Percentiles rank a stretch among this genome's conserved stretches.
These are phyloP conservation scores for Elongisporangium senticosum DNA, from an alignment of 352 stramenopile genomes.

Conservation along the genomic window DNA sequence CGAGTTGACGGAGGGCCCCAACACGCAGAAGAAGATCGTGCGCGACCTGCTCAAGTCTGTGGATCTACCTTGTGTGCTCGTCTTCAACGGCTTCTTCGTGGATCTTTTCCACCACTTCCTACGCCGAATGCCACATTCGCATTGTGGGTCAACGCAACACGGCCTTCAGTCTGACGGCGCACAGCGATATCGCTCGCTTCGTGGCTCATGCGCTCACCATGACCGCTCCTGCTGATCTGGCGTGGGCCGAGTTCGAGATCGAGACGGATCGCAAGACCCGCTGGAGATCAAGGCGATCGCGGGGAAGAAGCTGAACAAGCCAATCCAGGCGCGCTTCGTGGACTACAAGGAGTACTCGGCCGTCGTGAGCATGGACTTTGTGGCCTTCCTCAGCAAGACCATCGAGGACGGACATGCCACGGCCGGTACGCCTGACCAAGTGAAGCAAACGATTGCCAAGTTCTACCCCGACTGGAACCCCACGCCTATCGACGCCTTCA, in stretches of 20 bases:
- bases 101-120: constrained; percentile 11
- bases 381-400: constrained; percentile 10
- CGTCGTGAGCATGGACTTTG: constrained; percentile 12
- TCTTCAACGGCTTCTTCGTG: constrained; percentile 15
- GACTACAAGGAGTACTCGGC: constrained; percentile 20
- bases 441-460: constrained; percentile 13
- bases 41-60: constrained; percentile 11
- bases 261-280: constrained; percentile 17
- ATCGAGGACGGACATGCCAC: constrained; percentile 14
- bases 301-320: constrained; percentile 24
- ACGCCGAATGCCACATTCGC: constrained; percentile 10
- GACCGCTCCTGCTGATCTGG: constrained; percentile 6
- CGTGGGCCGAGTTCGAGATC: constrained; percentile 13
- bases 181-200: constrained; percentile 2
- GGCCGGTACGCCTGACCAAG: constrained; percentile 11
- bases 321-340: constrained; percentile 11
- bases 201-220: constrained; percentile 14
- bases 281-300: constrained; percentile 15
- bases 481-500: background rate
- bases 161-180: constrained; percentile 8
- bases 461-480: constrained; percentile 21
- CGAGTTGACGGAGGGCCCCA: constrained; percentile 10
- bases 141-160: constrained; percentile 14
- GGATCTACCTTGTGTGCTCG: constrained; percentile 10
- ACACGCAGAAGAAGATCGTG: constrained; percentile 13